Evolutionary conservation across 1,139 yeast species (phyloP), one percentile per base, ranked within the genome.

Genomic region (Suhomyces maxii): DNA sequence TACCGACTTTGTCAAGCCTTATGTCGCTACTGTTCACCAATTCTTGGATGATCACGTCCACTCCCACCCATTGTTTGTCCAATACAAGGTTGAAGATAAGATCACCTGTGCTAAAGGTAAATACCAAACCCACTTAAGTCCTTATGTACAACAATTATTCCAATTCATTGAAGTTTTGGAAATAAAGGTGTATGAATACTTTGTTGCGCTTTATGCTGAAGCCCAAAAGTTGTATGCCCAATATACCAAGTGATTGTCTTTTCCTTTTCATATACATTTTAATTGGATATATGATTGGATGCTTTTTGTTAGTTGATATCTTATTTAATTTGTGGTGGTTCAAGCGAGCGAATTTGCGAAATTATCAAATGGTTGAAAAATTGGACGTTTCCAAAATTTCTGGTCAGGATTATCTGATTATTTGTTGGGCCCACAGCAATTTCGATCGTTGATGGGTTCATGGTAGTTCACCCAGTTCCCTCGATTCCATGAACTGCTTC

Each of bases 41-140:
- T 68, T 68, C 55, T 65, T 72, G 55, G 76, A 72, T 57, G 56
- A 59, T 33, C 64, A 70, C 50, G 76, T 73, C 45, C 60, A 56
- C 54, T 61, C 74, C 23, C 71, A 71, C 55, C 69, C 67, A 39
- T 58, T 65, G 42, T 69, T 64, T 60, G 59, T 62, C 51, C 62
- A 71, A 49, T 68, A 71, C 57, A 53, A 67, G 51, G 58, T 73
- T 42, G 69, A 64, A 36, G 63, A 63, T 40, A 66, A 69, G 51
- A 40, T 69, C 37, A 55, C 52, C 42, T 40, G 37, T 39, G 65
- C 53, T 52, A 46, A 53, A 50, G 53, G 51, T 35, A 37, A 51
- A 37, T 64, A 61, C 58, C 42, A 42, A 45, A 48, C 55, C 37
- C 55, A 59, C 56, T 64, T 63, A 45, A 54, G 59, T 48, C 73